phyloP scores from a whole-genome alignment of 2,329 filamentous ascomycete species.

The Fusarium oxysporum region DNA sequence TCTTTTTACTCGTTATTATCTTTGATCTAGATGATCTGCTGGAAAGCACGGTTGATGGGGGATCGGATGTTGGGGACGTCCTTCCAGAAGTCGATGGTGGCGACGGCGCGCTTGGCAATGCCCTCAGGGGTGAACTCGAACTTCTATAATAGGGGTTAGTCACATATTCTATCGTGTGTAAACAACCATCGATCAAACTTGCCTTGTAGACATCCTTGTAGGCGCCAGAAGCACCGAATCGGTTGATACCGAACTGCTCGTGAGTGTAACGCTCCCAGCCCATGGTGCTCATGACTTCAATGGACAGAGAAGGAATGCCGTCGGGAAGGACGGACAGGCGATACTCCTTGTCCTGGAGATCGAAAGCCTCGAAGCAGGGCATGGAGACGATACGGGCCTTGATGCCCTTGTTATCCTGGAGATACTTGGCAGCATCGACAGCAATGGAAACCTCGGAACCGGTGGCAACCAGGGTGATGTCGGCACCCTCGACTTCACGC shows the following conservation, averaged over 20 bases:
- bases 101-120: constrained; percentile 91
- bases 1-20: constrained; percentile 31
- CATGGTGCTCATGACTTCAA: constrained; percentile 97
- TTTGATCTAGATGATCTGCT: constrained; percentile 85
- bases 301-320: constrained; percentile 90
- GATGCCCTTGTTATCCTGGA: constrained; percentile 88
- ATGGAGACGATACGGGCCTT: constrained; percentile 93
- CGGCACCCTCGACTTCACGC: constrained; percentile 84
- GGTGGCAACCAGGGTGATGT: constrained; percentile 91
- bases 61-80: constrained; percentile 89
- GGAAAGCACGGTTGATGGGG: constrained; percentile 96
- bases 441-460: constrained; percentile 96
- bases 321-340: constrained; percentile 91
- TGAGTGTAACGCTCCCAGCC: constrained; percentile 99
- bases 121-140: constrained; percentile 99
- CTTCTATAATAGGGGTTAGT: constrained; percentile 73
- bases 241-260: constrained; percentile 99
- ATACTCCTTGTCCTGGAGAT: constrained; percentile 94
- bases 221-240: constrained; percentile 96
- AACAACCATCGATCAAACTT: constrained; percentile 51
- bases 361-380: constrained; percentile 97
- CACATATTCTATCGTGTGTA: background rate
- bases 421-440: constrained; percentile 90
- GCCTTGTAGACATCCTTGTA: constrained; percentile 98
- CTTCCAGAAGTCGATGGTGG: constrained; percentile 98